Evolutionary conservation across 108 stramenopile species (phyloP).

Genomic region (Mayamaea pseudoterrestris): DNA sequence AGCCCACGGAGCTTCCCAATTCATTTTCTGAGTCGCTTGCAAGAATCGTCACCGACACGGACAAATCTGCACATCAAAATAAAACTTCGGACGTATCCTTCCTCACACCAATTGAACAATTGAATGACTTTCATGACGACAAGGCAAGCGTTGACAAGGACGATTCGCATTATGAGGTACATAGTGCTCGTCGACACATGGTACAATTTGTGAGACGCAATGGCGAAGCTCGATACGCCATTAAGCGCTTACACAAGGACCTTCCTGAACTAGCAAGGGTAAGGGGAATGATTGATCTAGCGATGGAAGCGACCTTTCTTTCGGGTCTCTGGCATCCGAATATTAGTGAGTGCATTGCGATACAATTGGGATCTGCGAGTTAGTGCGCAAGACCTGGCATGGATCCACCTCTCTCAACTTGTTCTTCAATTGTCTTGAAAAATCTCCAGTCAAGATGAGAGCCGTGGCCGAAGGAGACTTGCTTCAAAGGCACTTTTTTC

Average conservation of each 20-base stretch:
- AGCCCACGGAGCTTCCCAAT: not conserved
- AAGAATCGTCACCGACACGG: not conserved
- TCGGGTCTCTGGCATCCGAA: slow-evolving; percentile 23
- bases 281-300: slow-evolving; percentile 37
- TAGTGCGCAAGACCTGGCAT: not conserved
- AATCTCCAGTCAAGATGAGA: slow-evolving; percentile 31
- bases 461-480: slow-evolving; percentile 17
- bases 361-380: too few species aligned
- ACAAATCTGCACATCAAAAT: not conserved
- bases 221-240: slow-evolving; percentile 45
- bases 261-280: slow-evolving; percentile 20
- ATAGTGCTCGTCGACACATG: slow-evolving; percentile 18
- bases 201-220: slow-evolving; percentile 23
- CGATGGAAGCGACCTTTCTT: slow-evolving; percentile 39
- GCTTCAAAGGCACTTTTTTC: slow-evolving; percentile 25
- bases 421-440: slow-evolving; percentile 9
- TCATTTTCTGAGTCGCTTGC: not conserved
- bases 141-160: slow-evolving; percentile 18
- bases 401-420: not conserved
- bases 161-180: slow-evolving; percentile 29
- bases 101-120: slow-evolving; percentile 15
- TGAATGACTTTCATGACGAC: slow-evolving; percentile 20
- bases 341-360: slow-evolving; percentile 28
- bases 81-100: not conserved
- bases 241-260: slow-evolving; percentile 26